These are phyloP conservation scores for Pinus tabuliformis DNA, from an alignment of 75 land plant species.

Conservation along the genomic window DNA sequence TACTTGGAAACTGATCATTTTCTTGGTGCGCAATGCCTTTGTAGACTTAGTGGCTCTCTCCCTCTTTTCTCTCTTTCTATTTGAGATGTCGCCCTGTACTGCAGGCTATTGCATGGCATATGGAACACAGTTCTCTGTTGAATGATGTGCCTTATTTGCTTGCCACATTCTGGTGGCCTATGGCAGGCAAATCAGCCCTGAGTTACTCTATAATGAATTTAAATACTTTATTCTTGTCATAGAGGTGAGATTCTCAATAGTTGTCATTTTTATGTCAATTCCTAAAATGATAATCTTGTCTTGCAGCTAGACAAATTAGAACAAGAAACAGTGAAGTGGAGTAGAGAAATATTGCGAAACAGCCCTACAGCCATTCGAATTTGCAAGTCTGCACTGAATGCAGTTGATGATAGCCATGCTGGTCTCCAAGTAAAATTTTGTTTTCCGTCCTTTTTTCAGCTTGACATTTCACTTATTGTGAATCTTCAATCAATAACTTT, in stretches of 20 bases:
- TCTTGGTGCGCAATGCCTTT: neutral
- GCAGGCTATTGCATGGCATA: neutral
- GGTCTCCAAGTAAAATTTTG: slow-evolving; percentile 64
- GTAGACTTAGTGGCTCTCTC: too few relatives aligned
- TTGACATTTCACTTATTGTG: neutral
- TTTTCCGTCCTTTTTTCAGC: neutral
- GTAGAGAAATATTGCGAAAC: slow-evolving; percentile 82
- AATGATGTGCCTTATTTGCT: neutral
- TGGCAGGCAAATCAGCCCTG: neutral
- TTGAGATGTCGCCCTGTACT: neutral
- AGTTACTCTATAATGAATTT: neutral
- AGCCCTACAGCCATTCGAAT: slow-evolving; percentile 94
- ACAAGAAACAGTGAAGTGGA: slow-evolving; percentile 88
- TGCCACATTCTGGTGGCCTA: neutral
- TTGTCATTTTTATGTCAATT: neutral
- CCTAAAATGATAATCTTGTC: neutral
- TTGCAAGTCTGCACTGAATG: slow-evolving; percentile 86
- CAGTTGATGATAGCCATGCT: slow-evolving; percentile 96
- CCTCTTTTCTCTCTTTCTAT: too few relatives aligned
- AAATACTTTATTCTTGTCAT: neutral
- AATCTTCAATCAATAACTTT: neutral
- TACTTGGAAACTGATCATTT: neutral
- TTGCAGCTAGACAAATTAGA: slow-evolving; percentile 82
- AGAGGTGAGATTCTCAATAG: neutral
- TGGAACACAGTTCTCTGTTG: neutral